Percentiles rank a stretch among this genome's conserved stretches.
These are phyloP conservation scores for Cladophialophora carrionii DNA, from an alignment of 2,329 filamentous ascomycete genomes.

Conservation along the genomic window DNA sequence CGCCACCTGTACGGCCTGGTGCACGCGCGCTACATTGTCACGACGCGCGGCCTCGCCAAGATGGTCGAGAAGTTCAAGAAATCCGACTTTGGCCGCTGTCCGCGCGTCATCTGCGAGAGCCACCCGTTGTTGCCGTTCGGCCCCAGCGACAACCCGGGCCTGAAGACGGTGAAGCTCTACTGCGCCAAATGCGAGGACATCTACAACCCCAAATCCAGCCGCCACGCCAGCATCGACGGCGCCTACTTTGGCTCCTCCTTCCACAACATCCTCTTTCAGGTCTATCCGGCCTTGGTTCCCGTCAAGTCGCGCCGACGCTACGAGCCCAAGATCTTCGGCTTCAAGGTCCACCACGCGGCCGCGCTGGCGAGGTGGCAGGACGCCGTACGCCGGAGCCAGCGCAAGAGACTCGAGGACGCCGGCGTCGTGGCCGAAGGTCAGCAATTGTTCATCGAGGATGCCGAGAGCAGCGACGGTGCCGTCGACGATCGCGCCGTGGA, in stretches of 20 bases:
- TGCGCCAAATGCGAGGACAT: conserved; percentile 96
- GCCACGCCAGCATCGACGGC: conserved; percentile 92
- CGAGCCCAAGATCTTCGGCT: conserved; percentile 88
- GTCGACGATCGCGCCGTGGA: conserved; percentile 22
- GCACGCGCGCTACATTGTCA: conserved; percentile 95
- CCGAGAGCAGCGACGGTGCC: conserved; percentile 35
- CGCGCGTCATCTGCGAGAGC: conserved; percentile 89
- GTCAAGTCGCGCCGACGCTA: conserved; percentile 84
- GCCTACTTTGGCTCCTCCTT: conserved; percentile 98
- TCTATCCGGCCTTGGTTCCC: conserved; percentile 88
- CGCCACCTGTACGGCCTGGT: conserved; percentile 94
- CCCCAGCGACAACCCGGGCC: conserved; percentile 82
- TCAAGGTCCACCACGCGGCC: conserved; percentile 89
- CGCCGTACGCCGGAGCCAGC: conserved; percentile 77
- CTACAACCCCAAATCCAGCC: conserved; percentile 97
- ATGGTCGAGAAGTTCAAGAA: conserved; percentile 99
- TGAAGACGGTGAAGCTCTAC: conserved; percentile 93
- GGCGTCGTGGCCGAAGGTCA: conserved; percentile 59
- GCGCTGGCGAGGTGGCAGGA: conserved; percentile 91
- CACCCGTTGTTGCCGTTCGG: conserved; percentile 95
- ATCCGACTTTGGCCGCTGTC: conserved; percentile 96
- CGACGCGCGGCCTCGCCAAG: conserved; percentile 87
- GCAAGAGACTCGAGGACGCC: conserved; percentile 69
- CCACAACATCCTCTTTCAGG: conserved; percentile 98
- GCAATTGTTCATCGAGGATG: conserved; percentile 37